phyloP scores from a whole-genome alignment of 495 filamentous ascomycete species.

The Penicillium parvum region DNA sequence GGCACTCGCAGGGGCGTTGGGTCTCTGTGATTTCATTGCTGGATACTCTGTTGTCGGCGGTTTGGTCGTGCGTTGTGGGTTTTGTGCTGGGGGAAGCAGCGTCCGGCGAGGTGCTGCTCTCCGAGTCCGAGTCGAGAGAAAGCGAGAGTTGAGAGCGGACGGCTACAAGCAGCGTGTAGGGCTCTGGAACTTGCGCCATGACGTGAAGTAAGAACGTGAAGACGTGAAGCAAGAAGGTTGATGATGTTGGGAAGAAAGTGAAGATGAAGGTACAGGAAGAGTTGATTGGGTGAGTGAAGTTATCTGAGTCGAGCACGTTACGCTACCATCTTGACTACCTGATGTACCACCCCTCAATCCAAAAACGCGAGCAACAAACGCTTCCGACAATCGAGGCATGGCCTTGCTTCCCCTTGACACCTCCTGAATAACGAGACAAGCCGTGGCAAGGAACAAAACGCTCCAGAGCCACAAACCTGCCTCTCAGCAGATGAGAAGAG shows the following conservation, averaged over 20 bases:
- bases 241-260: too few species aligned
- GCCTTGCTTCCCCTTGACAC: constrained; percentile 36
- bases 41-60: too few species aligned
- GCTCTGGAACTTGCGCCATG: not conserved
- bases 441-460: constrained; percentile 41
- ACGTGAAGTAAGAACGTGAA: not conserved
- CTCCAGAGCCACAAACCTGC: constrained; percentile 16
- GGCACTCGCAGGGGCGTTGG: not conserved
- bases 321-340: constrained; percentile 7
- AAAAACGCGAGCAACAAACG: constrained; percentile 20
- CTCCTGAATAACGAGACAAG: constrained; percentile 29
- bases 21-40: not conserved
- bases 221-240: too few species aligned
- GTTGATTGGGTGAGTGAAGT: not conserved
- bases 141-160: constrained; percentile 13
- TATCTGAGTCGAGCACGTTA: too few species aligned
- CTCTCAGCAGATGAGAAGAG: constrained; percentile 29
- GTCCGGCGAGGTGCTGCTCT: too few species aligned
- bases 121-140: constrained; percentile 10
- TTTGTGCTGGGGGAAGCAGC: too few species aligned
- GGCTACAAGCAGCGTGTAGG: constrained; percentile 1
- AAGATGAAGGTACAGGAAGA: not conserved
- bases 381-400: constrained; percentile 28
- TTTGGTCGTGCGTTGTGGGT: too few species aligned
- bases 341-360: constrained; percentile 30